These are phyloP conservation scores for Saturnispora bothae DNA, from an alignment of 805 yeast species.

Conservation along the genomic window DNA sequence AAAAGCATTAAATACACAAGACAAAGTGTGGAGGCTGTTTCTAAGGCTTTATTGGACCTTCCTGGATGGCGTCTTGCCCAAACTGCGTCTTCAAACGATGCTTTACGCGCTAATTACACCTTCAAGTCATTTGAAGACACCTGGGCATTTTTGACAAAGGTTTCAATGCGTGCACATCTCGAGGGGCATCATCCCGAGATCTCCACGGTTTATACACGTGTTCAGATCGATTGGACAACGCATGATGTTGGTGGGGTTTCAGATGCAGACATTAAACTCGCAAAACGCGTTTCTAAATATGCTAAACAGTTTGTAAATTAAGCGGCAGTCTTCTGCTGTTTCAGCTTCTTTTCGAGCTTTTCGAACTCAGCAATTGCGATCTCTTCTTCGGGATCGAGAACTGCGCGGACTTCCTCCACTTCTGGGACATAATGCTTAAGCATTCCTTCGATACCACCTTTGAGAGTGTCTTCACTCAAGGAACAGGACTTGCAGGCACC, in stretches of 20 bases:
- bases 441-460: conserved; percentile 63
- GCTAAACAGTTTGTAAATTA: conserved; percentile 10
- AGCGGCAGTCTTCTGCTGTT: conserved; percentile 17
- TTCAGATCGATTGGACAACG: conserved; percentile 45
- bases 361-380: conserved; percentile 72
- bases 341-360: conserved; percentile 58
- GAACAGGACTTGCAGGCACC: conserved; percentile 73
- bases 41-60: conserved; percentile 9
- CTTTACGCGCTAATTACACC: conserved; percentile 28
- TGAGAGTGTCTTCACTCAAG: conserved; percentile 53
- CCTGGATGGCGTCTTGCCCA: conserved; percentile 10
- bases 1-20: not conserved
- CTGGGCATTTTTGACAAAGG: conserved; percentile 52
- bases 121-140: conserved; percentile 46
- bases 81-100: conserved; percentile 1
- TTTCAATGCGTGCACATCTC: conserved; percentile 47
- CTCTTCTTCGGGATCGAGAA: conserved; percentile 32
- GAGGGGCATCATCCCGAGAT: conserved; percentile 66
- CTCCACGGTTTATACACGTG: conserved; percentile 50
- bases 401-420: conserved; percentile 41
- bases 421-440: conserved; percentile 61
- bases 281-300: conserved; percentile 35
- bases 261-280: conserved; percentile 49
- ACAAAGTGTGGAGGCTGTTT: not conserved
- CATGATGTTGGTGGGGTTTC: conserved; percentile 51